Evolutionary conservation across 2,329 filamentous ascomycete species (phyloP), one percentile per base, ranked within the genome.

Genomic region (Moelleriella libera): DNA sequence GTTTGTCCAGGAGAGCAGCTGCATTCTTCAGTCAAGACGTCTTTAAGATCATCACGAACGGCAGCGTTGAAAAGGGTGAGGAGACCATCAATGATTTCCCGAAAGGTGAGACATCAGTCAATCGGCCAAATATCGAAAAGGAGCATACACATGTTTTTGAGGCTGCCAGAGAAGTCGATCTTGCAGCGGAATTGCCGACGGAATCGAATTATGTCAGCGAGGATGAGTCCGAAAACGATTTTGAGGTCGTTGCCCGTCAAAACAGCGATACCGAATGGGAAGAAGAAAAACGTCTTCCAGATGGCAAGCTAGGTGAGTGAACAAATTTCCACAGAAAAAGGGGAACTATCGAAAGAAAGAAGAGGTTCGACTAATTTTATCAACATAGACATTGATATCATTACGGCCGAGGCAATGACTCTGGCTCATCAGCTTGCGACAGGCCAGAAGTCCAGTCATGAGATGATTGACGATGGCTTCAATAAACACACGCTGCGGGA

Each of bases 321-420:
- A 21, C 12, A 14, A 28, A 30, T 12, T 11, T 37, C 34, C 12
- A 12, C 12, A 9, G 8, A 39, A 5, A 34, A 29, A 11, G 30
- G 14, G 10, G 30, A 42, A 14, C 39, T 29, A 30, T 30, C 29
- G 14, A 14, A 39, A 14, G 46, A 14, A 48, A 43, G 40, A 41
- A 14, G 34, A 39, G 34, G 8, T 39, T 21, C 37, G 41, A 46
- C 45, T 49, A 34, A 46, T 45, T 47, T 21, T 28, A 30, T 48
- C 52, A 45, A 54, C 59, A 61, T 37, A 75, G 89, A 96, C 61
- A 94, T 98, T 66, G 88, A 97, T 63, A 97, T 98, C 58, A 94
- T 97, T 60, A 98, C 92, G n/a, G 92, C 88, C 5, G 92, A 98
- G 71, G 92, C 94, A 53, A 98, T 98, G 92, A 94, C 90, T 0